Conservation (phyloP, 208 protist genomes). For the Crithidia expoeki region DNA sequence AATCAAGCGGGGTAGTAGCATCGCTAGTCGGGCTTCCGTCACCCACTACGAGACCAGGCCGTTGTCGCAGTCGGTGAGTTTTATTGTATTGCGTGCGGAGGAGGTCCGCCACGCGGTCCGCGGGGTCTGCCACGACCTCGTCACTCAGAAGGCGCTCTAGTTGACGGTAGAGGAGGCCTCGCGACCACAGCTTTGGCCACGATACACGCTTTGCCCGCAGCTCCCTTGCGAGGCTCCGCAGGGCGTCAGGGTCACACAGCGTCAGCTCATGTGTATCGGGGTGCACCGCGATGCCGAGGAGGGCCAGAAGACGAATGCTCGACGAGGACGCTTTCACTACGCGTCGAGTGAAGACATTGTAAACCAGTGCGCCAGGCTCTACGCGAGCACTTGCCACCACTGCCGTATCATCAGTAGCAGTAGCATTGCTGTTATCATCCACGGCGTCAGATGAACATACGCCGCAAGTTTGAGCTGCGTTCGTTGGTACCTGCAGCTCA, state of each 20-base stretch:
- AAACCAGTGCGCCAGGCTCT: slow-evolving; percentile 46
- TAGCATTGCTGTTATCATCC: not conserved
- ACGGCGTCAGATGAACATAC: not conserved
- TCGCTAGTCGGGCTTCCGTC: not conserved
- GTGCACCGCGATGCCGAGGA: slow-evolving; percentile 71
- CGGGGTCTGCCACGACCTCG: slow-evolving; percentile 27
- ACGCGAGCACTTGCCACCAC: too few relatives aligned
- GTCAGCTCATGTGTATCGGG: slow-evolving; percentile 47
- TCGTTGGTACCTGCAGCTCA: too few relatives aligned
- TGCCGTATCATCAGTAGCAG: not conserved
- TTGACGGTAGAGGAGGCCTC: slow-evolving; percentile 46
- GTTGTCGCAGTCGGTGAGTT: slow-evolving; percentile 27
- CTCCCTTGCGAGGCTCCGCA: slow-evolving; percentile 46
- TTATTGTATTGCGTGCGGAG: slow-evolving; percentile 56
- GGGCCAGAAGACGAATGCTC: slow-evolving; percentile 46
- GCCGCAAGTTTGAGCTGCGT: too few relatives aligned
- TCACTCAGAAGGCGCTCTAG: slow-evolving; percentile 47
- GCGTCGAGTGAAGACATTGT: slow-evolving; percentile 87
- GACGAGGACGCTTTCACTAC: slow-evolving; percentile 55
- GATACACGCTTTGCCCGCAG: slow-evolving; percentile 47
- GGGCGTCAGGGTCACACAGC: slow-evolving; percentile 43
- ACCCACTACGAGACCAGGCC: slow-evolving; percentile 41
- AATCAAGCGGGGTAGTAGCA: not conserved
- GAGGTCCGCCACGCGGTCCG: slow-evolving; percentile 37
- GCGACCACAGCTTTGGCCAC: slow-evolving; percentile 73